Evolutionary conservation across 148 eudicot species (phyloP), one percentile per base, ranked within the genome.

Genomic region (Chenopodium quinoa): DNA sequence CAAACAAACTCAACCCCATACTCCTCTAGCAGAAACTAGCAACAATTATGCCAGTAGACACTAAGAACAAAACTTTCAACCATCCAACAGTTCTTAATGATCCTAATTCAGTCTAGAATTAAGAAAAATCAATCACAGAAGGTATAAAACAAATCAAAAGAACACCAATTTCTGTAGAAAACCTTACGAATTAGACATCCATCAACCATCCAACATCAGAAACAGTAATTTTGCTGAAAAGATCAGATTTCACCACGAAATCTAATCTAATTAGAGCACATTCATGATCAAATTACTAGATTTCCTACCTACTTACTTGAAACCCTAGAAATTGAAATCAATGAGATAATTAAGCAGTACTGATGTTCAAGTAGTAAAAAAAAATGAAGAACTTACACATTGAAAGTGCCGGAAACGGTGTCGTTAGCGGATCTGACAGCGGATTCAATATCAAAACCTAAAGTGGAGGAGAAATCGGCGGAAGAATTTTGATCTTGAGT

Each of bases 371-470:
- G n/a, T 13, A 12, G 46, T 7, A 60, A 14, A 29, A 77, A 77
- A 65, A 7, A 37, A 22, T 37, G 71, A 14, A 19, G 48, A 27
- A 19, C 97, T 87, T 85, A 93, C 99, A 90, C 93, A 47, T 81
- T 85, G 83, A 95, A 95, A 40, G 99, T 95, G 75, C 98, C 98
- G 58, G 98, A 82, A 72, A 93, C 97, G 74, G 93, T 85, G 56
- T 95, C 97, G 83, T 93, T 95, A 40, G 97, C 98, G 71, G 97
- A 90, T 75, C 98, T 84, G 31, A 93, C 96, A n/a, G 99, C 99
- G n/a, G 99, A 81, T 89, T 95, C 99, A 34, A 95, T 86, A 85
- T 95, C 99, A 83, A 96, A 96, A 0, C 88, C 90, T 64, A 88
- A 82, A 52, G 89, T 20, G 50, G 88, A 72, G 29, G 89, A 70